These are phyloP conservation scores for Schizopora paradoxa DNA, from an alignment of 1,284 basidiomycete species.

Conservation along the genomic window DNA sequence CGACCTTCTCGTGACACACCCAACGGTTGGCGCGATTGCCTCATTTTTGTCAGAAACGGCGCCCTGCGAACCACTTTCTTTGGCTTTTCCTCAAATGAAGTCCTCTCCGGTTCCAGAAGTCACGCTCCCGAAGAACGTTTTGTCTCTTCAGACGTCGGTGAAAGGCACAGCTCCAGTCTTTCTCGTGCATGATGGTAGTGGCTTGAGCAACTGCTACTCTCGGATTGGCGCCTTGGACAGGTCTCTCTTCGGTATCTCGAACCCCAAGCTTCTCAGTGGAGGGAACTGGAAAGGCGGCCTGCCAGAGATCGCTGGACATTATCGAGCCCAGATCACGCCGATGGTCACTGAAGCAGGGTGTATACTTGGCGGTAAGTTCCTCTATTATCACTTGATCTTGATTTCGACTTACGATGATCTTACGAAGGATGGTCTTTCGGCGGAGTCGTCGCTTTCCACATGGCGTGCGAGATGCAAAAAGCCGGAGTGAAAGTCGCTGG, in stretches of 20 bases:
- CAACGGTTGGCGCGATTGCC: conserved; percentile 10
- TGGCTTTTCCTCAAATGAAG: conserved; percentile 12
- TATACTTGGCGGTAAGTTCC: conserved; percentile 53
- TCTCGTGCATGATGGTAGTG: conserved; percentile 69
- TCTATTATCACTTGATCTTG: conserved; percentile 1
- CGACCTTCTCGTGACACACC: conserved; percentile 11
- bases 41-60: conserved; percentile 4
- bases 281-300: conserved; percentile 42
- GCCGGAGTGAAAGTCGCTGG: conserved; percentile 44
- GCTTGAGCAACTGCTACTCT: conserved; percentile 47
- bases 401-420: conserved; percentile 4
- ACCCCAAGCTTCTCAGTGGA: conserved; percentile 44
- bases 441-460: conserved; percentile 63
- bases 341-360: conserved; percentile 31
- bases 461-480: conserved; percentile 45
- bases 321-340: conserved; percentile 38
- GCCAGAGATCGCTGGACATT: conserved; percentile 47
- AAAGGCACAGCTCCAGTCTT: conserved; percentile 40
- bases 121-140: conserved; percentile 28
- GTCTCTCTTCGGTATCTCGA: conserved; percentile 53
- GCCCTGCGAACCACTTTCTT: conserved; percentile 4
- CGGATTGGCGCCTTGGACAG: conserved; percentile 43
- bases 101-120: conserved; percentile 19
- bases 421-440: conserved; percentile 70
- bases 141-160: conserved; percentile 35